phyloP scores from a whole-genome alignment of 2,329 filamentous ascomycete genomes.

The Chrysoporthe cubensis region DNA sequence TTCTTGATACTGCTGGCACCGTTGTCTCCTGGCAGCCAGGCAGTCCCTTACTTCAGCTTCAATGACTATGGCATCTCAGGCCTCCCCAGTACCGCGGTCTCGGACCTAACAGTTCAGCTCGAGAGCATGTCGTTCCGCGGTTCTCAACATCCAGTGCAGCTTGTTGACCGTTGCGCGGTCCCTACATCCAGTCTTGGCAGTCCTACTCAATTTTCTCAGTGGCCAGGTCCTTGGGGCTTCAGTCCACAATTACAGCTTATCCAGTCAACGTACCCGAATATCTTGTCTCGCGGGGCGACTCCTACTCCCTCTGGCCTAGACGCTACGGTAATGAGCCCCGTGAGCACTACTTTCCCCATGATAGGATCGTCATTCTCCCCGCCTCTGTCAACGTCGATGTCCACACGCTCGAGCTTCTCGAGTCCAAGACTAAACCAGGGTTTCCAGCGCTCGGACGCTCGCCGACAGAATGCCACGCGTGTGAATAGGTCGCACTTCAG shows the following conservation, averaged over 20 bases:
- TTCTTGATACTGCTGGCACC: conserved; percentile 23
- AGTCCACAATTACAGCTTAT: conserved; percentile 8
- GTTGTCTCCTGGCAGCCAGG: conserved; percentile 14
- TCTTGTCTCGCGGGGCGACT: conserved; percentile 12
- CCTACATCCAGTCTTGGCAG: conserved; percentile 1
- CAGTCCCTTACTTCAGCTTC: conserved; percentile 3
- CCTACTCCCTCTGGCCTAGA: conserved; percentile 1
- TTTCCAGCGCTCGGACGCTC: conserved; percentile 43
- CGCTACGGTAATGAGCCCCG: conserved; percentile 32
- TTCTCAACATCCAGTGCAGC: conserved; percentile 15
- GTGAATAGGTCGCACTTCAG: conserved; percentile 50
- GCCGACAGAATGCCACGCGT: conserved; percentile 54
- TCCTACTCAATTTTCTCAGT: conserved; percentile 10
- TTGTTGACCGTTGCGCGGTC: not conserved
- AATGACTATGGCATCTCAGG: conserved; percentile 14
- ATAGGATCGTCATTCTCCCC: conserved; percentile 31
- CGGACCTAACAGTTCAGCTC: conserved; percentile 9
- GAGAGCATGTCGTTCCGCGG: conserved; percentile 17
- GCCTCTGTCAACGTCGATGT: conserved; percentile 28
- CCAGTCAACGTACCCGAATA: not conserved
- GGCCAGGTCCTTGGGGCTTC: conserved; percentile 18
- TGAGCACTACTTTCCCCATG: conserved; percentile 39
- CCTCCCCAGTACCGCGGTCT: not conserved
- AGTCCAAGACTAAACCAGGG: conserved; percentile 44
- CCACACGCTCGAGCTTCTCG: conserved; percentile 42